Percentiles rank a stretch among this genome's conserved stretches.
phyloP scores from a whole-genome alignment of 108 stramenopile genomes.

The Nannochloropsis salina region DNA sequence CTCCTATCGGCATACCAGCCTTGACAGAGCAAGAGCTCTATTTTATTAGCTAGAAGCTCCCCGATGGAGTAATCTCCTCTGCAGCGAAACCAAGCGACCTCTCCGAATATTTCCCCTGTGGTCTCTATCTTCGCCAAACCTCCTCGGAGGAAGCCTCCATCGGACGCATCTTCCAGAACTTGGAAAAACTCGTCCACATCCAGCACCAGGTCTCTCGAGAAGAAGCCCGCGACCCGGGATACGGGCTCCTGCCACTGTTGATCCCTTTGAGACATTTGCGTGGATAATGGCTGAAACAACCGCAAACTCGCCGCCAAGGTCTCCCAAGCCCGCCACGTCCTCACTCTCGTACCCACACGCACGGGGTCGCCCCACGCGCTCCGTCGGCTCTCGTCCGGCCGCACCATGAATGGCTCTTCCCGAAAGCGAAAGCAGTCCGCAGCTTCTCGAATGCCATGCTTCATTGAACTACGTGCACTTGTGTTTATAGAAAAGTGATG shows the following conservation, averaged over 20 bases:
- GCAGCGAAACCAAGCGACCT: neutral
- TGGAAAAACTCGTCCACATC: neutral
- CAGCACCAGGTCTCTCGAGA: neutral
- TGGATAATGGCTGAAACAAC: neutral
- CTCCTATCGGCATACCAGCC: neutral
- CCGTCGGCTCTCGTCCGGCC: slow-evolving; percentile 1
- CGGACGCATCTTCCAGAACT: neutral
- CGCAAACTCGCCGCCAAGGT: neutral
- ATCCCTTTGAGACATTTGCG: neutral
- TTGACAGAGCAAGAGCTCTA: slow-evolving; percentile 2
- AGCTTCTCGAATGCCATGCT: neutral
- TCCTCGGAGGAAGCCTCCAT: neutral
- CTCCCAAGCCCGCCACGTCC: slow-evolving; percentile 19
- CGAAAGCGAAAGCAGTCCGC: neutral
- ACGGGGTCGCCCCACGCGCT: neutral
- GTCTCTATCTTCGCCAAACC: neutral
- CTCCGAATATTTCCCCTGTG: neutral
- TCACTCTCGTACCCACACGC: neutral
- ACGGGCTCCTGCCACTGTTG: neutral
- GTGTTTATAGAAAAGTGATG: neutral
- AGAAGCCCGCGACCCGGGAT: neutral
- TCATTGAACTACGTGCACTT: neutral
- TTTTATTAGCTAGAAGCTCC: slow-evolving; percentile 6
- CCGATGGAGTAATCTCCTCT: neutral
- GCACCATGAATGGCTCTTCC: neutral